These are phyloP conservation scores for Ophiocordyceps australis DNA, from an alignment of 2,329 filamentous ascomycete genomes.

Conservation along the genomic window DNA sequence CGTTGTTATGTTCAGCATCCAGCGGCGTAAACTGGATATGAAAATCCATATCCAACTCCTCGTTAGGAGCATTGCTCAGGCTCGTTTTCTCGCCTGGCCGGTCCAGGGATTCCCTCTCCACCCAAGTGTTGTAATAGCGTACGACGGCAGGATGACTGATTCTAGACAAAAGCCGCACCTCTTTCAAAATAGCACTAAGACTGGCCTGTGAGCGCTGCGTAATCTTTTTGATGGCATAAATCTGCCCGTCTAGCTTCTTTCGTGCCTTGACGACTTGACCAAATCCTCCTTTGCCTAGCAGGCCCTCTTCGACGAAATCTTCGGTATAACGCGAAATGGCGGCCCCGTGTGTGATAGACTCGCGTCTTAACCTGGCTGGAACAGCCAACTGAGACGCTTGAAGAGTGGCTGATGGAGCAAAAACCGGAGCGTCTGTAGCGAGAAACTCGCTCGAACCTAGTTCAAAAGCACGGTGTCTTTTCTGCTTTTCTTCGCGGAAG, in stretches of 20 bases:
- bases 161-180: constrained; percentile 78
- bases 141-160: constrained; percentile 78
- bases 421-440: constrained; percentile 43
- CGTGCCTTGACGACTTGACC: constrained; percentile 91
- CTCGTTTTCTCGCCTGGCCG: too few relatives aligned
- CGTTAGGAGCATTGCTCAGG: constrained; percentile 35
- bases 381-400: constrained; percentile 22
- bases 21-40: constrained; percentile 17
- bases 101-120: constrained; percentile 70
- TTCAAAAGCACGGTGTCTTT: constrained; percentile 67
- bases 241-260: constrained; percentile 81
- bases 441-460: constrained; percentile 46
- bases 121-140: constrained; percentile 90
- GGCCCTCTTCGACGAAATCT: constrained; percentile 81
- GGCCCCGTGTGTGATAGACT: constrained; percentile 35
- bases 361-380: constrained; percentile 35
- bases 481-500: constrained; percentile 71
- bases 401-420: constrained; percentile 22
- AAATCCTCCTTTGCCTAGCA: constrained; percentile 84
- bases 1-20: constrained; percentile 18
- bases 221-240: constrained; percentile 96
- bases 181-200: constrained; percentile 65
- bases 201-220: constrained; percentile 63
- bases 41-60: constrained; percentile 13
- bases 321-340: constrained; percentile 60